phyloP scores from a whole-genome alignment of 2,329 filamentous ascomycete genomes.

The Colletotrichum phormii region DNA sequence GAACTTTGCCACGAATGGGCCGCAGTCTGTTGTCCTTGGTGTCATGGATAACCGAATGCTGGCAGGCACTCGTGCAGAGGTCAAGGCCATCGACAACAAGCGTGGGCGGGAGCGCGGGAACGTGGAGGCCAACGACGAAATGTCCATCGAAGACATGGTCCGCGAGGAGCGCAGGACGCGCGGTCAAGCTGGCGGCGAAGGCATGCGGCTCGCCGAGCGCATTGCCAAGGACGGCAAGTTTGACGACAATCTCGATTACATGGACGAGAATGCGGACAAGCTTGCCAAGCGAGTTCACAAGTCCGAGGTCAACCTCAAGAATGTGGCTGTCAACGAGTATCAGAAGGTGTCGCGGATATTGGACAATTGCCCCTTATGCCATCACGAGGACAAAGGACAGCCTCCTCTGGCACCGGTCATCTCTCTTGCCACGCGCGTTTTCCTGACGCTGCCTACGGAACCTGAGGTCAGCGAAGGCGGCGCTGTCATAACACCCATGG shows the following conservation, averaged over 20 bases:
- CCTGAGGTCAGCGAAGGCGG: conserved; percentile 88
- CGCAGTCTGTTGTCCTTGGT: conserved; percentile 82
- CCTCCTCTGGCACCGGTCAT: conserved; percentile 87
- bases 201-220: conserved; percentile 84
- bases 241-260: conserved; percentile 92
- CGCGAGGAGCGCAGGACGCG: conserved; percentile 90
- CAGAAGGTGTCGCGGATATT: conserved; percentile 89
- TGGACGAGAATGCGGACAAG: conserved; percentile 95
- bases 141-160: conserved; percentile 97
- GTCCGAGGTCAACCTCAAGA: conserved; percentile 88
- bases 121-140: conserved; percentile 92
- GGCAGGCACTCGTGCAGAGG: conserved; percentile 78
- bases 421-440: conserved; percentile 86
- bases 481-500: conserved; percentile 88
- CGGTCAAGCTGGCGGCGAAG: conserved; percentile 82
- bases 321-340: conserved; percentile 86
- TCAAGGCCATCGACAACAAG: conserved; percentile 81
- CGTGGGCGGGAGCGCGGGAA: conserved; percentile 86
- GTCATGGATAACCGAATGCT: conserved; percentile 92
- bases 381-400: conserved; percentile 82
- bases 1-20: conserved; percentile 65
- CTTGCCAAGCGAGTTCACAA: conserved; percentile 89
- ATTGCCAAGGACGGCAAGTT: conserved; percentile 95
- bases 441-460: conserved; percentile 87
- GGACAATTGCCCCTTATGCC: conserved; percentile 89